Evolutionary conservation across 805 yeast genomes (phyloP).

Genomic region (Yamadazyma tumulicola): DNA sequence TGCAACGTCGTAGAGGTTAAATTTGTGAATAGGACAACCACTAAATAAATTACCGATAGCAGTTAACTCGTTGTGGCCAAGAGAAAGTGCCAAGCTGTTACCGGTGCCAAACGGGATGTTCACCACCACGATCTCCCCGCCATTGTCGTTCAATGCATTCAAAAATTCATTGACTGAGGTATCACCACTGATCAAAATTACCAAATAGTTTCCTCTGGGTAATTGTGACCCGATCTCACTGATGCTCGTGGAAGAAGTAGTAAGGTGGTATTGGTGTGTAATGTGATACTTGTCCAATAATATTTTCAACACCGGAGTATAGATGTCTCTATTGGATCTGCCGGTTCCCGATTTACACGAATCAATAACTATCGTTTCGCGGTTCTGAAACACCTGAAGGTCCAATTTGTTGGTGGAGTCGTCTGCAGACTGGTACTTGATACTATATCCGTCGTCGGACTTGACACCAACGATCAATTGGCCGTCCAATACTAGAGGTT

Average conservation of each 20-base stretch:
- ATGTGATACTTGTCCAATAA: slow-evolving; percentile 38
- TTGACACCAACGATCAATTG: slow-evolving; percentile 6
- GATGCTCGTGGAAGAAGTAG: slow-evolving; percentile 39
- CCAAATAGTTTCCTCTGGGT: slow-evolving; percentile 25
- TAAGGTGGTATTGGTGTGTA: slow-evolving; percentile 38
- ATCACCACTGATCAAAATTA: slow-evolving; percentile 78
- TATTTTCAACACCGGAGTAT: slow-evolving; percentile 43
- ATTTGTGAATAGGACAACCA: slow-evolving; percentile 19
- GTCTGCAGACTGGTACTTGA: too few relatives aligned
- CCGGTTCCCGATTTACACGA: slow-evolving; percentile 50
- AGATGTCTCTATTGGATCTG: slow-evolving; percentile 31
- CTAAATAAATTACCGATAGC: slow-evolving; percentile 17
- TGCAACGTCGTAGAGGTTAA: slow-evolving; percentile 42
- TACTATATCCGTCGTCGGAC: slow-evolving; percentile 7
- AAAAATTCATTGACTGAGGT: slow-evolving; percentile 77
- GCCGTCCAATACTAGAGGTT: too few relatives aligned
- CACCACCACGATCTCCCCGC: slow-evolving; percentile 21
- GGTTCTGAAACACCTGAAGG: not conserved
- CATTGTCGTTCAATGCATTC: slow-evolving; percentile 37
- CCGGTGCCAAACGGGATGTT: slow-evolving; percentile 82
- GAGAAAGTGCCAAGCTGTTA: slow-evolving; percentile 69
- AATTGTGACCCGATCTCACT: slow-evolving; percentile 34
- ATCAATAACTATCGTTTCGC: slow-evolving; percentile 34
- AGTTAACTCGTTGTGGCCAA: slow-evolving; percentile 34
- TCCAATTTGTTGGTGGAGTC: too few relatives aligned